Conservation (phyloP, 768 basidiomycete genomes). For the Termitomyces sp. region DNA sequence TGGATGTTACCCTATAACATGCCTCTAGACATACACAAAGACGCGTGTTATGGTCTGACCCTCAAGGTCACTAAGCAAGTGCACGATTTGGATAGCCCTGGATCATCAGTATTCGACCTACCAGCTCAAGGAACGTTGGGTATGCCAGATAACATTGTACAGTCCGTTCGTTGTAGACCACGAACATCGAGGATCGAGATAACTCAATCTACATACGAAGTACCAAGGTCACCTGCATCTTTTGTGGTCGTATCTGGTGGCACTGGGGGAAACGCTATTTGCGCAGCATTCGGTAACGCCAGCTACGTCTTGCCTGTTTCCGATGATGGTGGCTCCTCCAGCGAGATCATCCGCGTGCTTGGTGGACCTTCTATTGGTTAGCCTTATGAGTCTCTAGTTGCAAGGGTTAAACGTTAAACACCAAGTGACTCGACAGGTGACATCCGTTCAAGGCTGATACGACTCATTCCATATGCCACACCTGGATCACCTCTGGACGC, state of each 20-base stretch:
- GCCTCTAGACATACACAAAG: conserved; percentile 4
- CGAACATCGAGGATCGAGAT: conserved; percentile 2
- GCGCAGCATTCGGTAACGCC: conserved; percentile 72
- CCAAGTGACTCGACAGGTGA: conserved; percentile 47
- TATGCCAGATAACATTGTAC: conserved; percentile 4
- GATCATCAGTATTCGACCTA: conserved; percentile 73
- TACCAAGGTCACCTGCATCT: conserved; percentile 23
- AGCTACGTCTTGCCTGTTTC: conserved; percentile 90
- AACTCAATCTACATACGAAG: neutral
- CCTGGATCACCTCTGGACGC: conserved; percentile 59
- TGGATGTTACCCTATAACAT: conserved; percentile 3
- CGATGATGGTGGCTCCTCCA: conserved; percentile 93
- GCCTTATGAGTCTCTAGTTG: neutral
- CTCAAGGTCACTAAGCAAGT: conserved; percentile 6
- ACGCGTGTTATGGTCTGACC: conserved; percentile 10
- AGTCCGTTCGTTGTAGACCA: neutral
- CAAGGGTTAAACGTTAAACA: no score
- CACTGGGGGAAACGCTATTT: conserved; percentile 92
- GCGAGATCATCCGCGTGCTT: conserved; percentile 89
- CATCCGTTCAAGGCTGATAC: conserved; percentile 82
- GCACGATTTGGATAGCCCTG: conserved; percentile 42
- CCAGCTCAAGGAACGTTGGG: conserved; percentile 35
- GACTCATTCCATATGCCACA: conserved; percentile 70
- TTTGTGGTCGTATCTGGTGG: conserved; percentile 86
- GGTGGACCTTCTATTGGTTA: conserved; percentile 82